Evolutionary conservation across 805 yeast species (phyloP), one percentile per base, ranked within the genome.

Genomic region (Lipomyces lipofer): DNA sequence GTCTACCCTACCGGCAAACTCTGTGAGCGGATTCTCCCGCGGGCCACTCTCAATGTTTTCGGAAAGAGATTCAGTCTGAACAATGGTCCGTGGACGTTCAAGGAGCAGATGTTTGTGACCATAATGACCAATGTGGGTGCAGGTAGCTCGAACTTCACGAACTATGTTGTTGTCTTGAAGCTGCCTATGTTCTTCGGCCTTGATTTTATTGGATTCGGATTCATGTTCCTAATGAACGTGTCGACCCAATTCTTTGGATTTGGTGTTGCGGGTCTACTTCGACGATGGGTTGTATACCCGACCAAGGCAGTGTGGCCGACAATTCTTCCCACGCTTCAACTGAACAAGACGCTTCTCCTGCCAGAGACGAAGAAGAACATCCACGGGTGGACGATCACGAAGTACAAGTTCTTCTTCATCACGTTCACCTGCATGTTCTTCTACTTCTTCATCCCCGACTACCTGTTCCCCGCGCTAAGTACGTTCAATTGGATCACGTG

Each of bases 371-470:
- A 74, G 63, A 76, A 76, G 59, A 64, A 64, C 4, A 77, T 80
- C 28, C 74, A 80, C 63, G 86, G 87, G 2, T 83, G 88, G 88
- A 75, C 66, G 32, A 73, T 83, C 39, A 71, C 80, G 4, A 73
- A 83, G 50, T 76, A 75, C 61, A 70, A 67, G 50, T 78, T 81
- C 60, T 83, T 84, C 69, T 56, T 73, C 28, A 49, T 71, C 32
- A 73, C 73, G 1, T 73, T 80, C 49, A 47, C 62, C 13, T 66
- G 69, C n/a, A 66, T 76, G 22, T 82, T 83, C 61, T 58, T 76
- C 2, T 84, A 83, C 78, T 81, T 80, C 64, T 84, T 85, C 82
- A 69, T 85, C 60, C 88, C 89, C 2, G 85, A 83, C 51, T 84
- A 74, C 64, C 71, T 86, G 22, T 83, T 83, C 70, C 71, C 73